phyloP scores from a whole-genome alignment of 2,329 filamentous ascomycete genomes.

The Xylaria sp. region DNA sequence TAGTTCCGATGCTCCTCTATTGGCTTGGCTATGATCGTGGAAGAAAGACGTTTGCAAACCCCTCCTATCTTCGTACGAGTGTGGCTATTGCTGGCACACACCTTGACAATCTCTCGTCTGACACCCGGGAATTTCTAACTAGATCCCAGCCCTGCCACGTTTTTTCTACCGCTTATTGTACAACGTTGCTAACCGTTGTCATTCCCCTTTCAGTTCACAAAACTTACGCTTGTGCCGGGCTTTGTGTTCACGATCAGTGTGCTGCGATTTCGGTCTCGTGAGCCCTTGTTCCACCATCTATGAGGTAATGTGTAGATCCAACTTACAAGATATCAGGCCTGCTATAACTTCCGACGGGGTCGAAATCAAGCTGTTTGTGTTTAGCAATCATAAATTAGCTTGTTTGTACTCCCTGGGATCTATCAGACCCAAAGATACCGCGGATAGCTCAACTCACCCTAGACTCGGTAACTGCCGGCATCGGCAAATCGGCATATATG shows the following conservation, averaged over 20 bases:
- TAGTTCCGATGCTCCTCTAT: constrained; percentile 12
- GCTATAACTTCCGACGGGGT: constrained; percentile 55
- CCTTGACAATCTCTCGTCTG: constrained; percentile 1
- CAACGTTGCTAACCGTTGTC: not conserved
- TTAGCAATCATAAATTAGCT: constrained; percentile 9
- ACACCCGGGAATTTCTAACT: not conserved
- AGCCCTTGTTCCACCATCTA: constrained; percentile 8
- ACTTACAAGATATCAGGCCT: constrained; percentile 56
- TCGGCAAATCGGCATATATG: constrained; percentile 52
- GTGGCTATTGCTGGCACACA: constrained; percentile 13
- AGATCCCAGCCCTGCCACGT: not conserved
- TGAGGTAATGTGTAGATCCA: not conserved
- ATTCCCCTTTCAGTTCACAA: constrained; percentile 30
- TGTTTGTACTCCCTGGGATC: not conserved
- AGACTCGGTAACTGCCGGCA: constrained; percentile 52
- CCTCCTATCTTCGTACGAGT: constrained; percentile 15
- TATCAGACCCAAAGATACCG: not conserved
- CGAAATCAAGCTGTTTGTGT: constrained; percentile 54
- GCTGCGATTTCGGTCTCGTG: constrained; percentile 25
- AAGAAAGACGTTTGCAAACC: constrained; percentile 11
- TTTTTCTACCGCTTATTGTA: not conserved
- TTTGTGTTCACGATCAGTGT: constrained; percentile 50
- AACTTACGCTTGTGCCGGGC: constrained; percentile 47
- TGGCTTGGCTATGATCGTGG: constrained; percentile 17
- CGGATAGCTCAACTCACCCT: constrained; percentile 46